Conservation (phyloP, 106 monocot genomes). For the Allium sativum region DNA sequence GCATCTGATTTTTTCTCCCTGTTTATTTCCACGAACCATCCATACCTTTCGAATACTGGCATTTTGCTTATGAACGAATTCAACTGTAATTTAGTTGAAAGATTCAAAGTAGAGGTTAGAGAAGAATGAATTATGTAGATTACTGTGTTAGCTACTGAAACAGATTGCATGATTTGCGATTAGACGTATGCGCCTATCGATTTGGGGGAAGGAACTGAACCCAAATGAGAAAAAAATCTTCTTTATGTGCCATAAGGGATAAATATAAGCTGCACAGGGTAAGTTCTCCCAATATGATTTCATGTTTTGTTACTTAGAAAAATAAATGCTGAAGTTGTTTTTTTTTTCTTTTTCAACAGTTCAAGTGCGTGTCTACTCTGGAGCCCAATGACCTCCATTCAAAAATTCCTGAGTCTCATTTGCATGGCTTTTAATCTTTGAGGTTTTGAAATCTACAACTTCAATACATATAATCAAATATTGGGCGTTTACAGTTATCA, state of each 20-base stretch:
- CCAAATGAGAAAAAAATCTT: constrained; percentile 20
- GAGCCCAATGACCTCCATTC: background rate
- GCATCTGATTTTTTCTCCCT: constrained; percentile 36
- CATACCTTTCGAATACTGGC: constrained; percentile 16
- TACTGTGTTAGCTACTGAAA: constrained; percentile 26
- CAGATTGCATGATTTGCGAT: constrained; percentile 29
- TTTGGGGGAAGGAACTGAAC: too few relatives aligned
- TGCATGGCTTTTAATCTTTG: constrained; percentile 6
- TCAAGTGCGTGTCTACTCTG: constrained; percentile 31
- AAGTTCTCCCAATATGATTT: background rate
- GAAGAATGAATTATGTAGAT: constrained; percentile 8
- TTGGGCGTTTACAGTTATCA: background rate
- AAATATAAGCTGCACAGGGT: constrained; percentile 56
- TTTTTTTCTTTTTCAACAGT: constrained; percentile 22
- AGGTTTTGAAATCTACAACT: background rate
- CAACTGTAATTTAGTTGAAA: constrained; percentile 2
- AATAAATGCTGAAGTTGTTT: constrained; percentile 2
- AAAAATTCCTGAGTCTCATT: constrained; percentile 25
- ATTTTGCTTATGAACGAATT: constrained; percentile 18
- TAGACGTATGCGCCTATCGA: background rate
- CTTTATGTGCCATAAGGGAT: constrained; percentile 30
- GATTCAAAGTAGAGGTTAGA: constrained; percentile 12
- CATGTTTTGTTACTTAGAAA: background rate
- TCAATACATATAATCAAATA: background rate
- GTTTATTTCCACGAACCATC: constrained; percentile 41